Evolutionary conservation across 2,329 filamentous ascomycete genomes (phyloP), one percentile per base, ranked within the genome.

Genomic region (Trichoderma atroviride): DNA sequence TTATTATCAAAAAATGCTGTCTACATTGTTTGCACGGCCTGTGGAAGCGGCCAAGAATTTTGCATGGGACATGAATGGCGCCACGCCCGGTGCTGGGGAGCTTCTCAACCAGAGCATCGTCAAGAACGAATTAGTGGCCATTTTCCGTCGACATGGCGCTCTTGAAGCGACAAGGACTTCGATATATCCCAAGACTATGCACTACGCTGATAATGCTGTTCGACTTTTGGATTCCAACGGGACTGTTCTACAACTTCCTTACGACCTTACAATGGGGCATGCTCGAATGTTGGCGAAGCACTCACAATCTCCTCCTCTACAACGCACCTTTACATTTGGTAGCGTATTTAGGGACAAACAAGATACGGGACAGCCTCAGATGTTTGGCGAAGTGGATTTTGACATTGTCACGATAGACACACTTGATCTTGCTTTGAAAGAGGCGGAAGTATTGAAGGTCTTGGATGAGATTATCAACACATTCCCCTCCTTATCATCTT

Each of bases 381-480:
- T 91, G 75, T 91, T 93, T 77, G 91, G 92, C 11, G 96, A 98
- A 77, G 94, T 96, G 2, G 94, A 98, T 78, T 99, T 98, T 78
- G 96, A 99, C 79, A 94, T 99, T 70, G 87, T 97, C n/a, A 95
- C 94, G 0, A 87, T 88, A 56, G 90, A 94, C 74, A 91, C 91
- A 0, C 81, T 94, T 5, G 94, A 98, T 75, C 83, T 97, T 57
- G 91, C 94, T 1, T 80, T 97, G 68, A 96, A 97, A 75, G 96
- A 99, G 79, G 95, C 95, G 0, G 95, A 98, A 79, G 91, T 94
- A 0, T 88, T 99, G 74, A 98, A 97, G 75, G 94, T 98, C 2
- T 83, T 98, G 27, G 96, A 99, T 77, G 96, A 99, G 77, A 91
- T 97, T 52, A 87, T 96, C 19, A 86, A 89, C 60, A 87, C 91